These are phyloP conservation scores for Rutstroemia sp. DNA, from an alignment of 2,329 filamentous ascomycete species.

Conservation along the genomic window DNA sequence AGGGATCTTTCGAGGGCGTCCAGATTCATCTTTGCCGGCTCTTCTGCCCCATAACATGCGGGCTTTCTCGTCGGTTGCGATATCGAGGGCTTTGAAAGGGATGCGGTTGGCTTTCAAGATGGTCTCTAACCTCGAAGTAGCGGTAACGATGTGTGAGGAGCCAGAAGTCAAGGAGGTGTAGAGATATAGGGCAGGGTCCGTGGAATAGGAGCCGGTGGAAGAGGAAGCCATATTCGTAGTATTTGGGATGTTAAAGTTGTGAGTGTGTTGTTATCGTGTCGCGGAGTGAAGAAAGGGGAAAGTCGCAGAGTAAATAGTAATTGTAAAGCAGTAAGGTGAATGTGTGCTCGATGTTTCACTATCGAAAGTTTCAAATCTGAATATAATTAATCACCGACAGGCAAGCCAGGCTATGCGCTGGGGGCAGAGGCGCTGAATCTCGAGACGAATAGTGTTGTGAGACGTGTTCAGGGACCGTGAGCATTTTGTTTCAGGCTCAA, in stretches of 20 bases:
- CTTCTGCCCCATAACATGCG: conserved; percentile 83
- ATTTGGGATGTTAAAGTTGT: neutral
- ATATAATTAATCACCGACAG: too few species aligned
- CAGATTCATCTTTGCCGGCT: conserved; percentile 60
- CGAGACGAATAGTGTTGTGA: neutral
- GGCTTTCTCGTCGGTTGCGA: conserved; percentile 83
- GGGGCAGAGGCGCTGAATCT: neutral
- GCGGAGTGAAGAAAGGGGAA: neutral
- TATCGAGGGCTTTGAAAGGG: conserved; percentile 86
- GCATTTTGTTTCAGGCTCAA: neutral
- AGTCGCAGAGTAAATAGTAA: neutral
- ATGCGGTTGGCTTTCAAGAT: conserved; percentile 93
- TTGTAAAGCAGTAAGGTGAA: neutral
- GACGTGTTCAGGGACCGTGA: neutral
- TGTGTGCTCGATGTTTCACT: neutral
- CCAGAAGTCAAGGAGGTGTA: conserved; percentile 95
- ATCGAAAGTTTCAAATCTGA: neutral
- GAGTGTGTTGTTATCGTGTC: neutral
- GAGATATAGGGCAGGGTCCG: conserved; percentile 75
- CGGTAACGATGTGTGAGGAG: conserved; percentile 92
- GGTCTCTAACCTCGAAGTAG: conserved; percentile 89
- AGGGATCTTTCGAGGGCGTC: conserved; percentile 69
- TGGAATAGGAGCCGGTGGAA: conserved; percentile 29
- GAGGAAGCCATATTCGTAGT: conserved; percentile 26
- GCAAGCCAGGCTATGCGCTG: too few species aligned